Evolutionary conservation across 345 rosid genomes (phyloP).

Genomic region (Euphorbia pulcherrima): DNA sequence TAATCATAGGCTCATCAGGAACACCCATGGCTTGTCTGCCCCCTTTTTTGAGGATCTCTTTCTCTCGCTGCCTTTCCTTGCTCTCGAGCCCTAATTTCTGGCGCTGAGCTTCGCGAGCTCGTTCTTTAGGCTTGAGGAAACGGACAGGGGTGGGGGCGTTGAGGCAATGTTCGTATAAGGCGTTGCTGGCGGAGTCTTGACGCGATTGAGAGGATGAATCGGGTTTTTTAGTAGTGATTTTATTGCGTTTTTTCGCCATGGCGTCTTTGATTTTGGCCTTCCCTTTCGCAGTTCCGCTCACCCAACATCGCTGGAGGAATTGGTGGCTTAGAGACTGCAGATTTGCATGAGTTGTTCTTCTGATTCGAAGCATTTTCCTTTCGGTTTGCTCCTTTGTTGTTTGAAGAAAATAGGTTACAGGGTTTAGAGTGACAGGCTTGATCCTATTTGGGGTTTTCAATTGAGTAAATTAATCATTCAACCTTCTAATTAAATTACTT

Average conservation of each 20-base stretch:
- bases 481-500: too few relatives aligned
- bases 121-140: conserved; percentile 52
- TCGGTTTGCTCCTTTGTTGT: too few relatives aligned
- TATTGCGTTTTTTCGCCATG: conserved; percentile 45
- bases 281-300: conserved; percentile 66
- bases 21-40: conserved; percentile 48
- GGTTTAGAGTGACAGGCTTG: too few relatives aligned
- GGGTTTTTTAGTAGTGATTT: conserved; percentile 48
- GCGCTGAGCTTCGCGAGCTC: conserved; percentile 63
- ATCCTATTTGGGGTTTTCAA: too few relatives aligned
- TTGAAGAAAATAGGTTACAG: too few relatives aligned
- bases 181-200: conserved; percentile 33
- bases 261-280: conserved; percentile 48
- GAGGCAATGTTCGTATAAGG: conserved; percentile 59
- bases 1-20: conserved; percentile 53
- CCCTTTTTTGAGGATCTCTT: conserved; percentile 59
- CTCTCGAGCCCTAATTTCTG: conserved; percentile 72
- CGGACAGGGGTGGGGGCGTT: conserved; percentile 78
- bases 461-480: too few relatives aligned
- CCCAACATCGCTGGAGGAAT: conserved; percentile 47
- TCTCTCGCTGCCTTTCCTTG: conserved; percentile 57
- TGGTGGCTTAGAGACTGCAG: conserved; percentile 20
- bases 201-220: conserved; percentile 13
- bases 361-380: conserved; percentile 13
- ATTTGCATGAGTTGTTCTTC: background rate